phyloP scores from a whole-genome alignment of 768 basidiomycete genomes.

The Kwoniella pini region DNA sequence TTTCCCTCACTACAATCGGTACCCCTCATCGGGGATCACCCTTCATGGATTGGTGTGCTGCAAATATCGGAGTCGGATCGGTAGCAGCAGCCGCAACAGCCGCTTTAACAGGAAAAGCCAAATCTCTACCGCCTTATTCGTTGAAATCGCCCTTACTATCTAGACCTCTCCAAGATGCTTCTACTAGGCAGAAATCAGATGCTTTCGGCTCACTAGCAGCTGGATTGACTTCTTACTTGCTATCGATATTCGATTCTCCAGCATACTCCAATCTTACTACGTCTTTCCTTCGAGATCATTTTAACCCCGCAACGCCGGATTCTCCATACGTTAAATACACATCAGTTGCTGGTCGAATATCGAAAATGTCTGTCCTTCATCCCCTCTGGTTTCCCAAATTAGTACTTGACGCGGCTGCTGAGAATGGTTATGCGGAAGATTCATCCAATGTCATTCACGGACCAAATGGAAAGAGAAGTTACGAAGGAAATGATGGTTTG shows the following conservation, averaged over 20 bases:
- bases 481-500: slow-evolving; percentile 80
- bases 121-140: slow-evolving; percentile 56
- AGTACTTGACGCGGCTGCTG: slow-evolving; percentile 82
- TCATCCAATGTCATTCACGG: slow-evolving; percentile 30
- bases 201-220: slow-evolving; percentile 68
- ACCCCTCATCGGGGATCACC: slow-evolving; percentile 96
- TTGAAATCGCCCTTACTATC: slow-evolving; percentile 58
- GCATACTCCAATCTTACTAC: slow-evolving; percentile 94
- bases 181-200: slow-evolving; percentile 23
- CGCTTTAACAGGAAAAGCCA: slow-evolving; percentile 33
- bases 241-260: slow-evolving; percentile 89
- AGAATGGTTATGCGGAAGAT: slow-evolving; percentile 59
- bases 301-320: slow-evolving; percentile 64
- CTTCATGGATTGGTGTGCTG: slow-evolving; percentile 99
- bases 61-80: slow-evolving; percentile 83
- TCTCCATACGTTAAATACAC: slow-evolving; percentile 81
- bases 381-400: slow-evolving; percentile 97
- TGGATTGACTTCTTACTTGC: slow-evolving; percentile 80
- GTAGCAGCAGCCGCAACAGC: slow-evolving; percentile 37
- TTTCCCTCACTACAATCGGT: slow-evolving; percentile 82
- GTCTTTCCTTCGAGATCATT: slow-evolving; percentile 62
- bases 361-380: slow-evolving; percentile 60
- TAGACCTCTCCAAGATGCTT: slow-evolving; percentile 22
- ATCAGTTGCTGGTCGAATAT: slow-evolving; percentile 78
- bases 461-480: slow-evolving; percentile 40